Conservation (phyloP, 169 alveolate species). For the Plasmodium blacklocki region DNA sequence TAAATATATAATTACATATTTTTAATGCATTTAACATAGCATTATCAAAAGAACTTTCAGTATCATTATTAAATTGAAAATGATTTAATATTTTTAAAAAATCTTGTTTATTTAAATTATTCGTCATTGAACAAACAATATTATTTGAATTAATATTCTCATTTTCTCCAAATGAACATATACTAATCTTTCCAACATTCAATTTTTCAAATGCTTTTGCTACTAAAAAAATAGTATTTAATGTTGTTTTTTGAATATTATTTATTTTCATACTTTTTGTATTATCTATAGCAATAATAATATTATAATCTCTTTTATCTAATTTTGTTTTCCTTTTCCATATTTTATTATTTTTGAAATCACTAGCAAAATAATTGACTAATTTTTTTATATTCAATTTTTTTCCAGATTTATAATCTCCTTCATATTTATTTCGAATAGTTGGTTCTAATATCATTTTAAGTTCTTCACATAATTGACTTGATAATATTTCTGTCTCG, state of each 20-base stretch:
- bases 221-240: slow-evolving; percentile 88
- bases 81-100: slow-evolving; percentile 78
- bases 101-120: slow-evolving; percentile 61
- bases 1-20: slow-evolving; percentile 84
- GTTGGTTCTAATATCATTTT: slow-evolving; percentile 95
- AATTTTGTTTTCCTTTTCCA: slow-evolving; percentile 99
- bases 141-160: slow-evolving; percentile 69
- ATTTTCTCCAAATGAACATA: slow-evolving; percentile 85
- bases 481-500: slow-evolving; percentile 79
- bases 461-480: slow-evolving; percentile 90
- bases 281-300: slow-evolving; percentile 96
- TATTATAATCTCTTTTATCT: slow-evolving; percentile 96
- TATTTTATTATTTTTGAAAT: slow-evolving; percentile 98
- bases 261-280: slow-evolving; percentile 95
- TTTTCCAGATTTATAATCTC: slow-evolving; percentile 98
- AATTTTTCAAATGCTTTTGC: slow-evolving; percentile 91
- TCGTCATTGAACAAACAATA: slow-evolving; percentile 71
- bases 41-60: slow-evolving; percentile 78
- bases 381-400: slow-evolving; percentile 96
- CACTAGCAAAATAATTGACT: slow-evolving; percentile 98
- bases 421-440: slow-evolving; percentile 91
- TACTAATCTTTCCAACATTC: slow-evolving; percentile 90
- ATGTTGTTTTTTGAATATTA: slow-evolving; percentile 91
- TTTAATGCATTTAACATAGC: slow-evolving; percentile 89
- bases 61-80: slow-evolving; percentile 87